Evolutionary conservation across 2,329 filamentous ascomycete species (phyloP).

Genomic region (Xylariaceae sp.): DNA sequence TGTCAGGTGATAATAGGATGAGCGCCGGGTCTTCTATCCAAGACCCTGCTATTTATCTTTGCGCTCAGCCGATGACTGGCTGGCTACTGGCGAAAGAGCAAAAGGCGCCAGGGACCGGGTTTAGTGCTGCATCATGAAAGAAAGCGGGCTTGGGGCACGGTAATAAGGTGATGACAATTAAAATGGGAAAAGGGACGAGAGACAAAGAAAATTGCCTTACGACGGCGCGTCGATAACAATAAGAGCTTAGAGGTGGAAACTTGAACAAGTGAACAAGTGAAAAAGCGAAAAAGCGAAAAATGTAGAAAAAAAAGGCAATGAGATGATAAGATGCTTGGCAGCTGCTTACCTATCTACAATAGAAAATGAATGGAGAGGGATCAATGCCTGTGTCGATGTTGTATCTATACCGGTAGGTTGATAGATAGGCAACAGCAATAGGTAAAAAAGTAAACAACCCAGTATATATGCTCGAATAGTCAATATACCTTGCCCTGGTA

Average conservation of each 20-base stretch:
- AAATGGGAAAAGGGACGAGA: too few species aligned
- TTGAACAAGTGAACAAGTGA: background rate
- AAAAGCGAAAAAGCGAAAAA: background rate
- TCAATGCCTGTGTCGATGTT: background rate
- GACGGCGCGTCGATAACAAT: too few species aligned
- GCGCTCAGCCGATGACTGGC: conserved; percentile 33
- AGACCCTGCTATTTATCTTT: conserved; percentile 22
- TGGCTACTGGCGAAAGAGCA: conserved; percentile 22
- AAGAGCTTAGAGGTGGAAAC: too few species aligned
- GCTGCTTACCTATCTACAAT: background rate
- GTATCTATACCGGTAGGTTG: background rate
- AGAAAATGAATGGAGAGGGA: background rate
- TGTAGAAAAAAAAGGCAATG: background rate
- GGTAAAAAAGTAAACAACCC: background rate
- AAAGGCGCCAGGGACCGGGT: conserved; percentile 15
- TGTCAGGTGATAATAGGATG: conserved; percentile 33
- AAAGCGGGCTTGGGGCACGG: conserved; percentile 11
- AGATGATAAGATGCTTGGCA: background rate
- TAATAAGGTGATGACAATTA: conserved; percentile 1
- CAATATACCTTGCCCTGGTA: background rate
- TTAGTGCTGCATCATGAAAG: conserved; percentile 20
- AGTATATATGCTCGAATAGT: background rate
- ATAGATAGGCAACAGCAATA: background rate
- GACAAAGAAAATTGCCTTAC: too few species aligned
- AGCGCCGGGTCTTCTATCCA: conserved; percentile 16